These are phyloP conservation scores for Nematodospora anomalae DNA, from an alignment of 1,139 yeast genomes.

Conservation along the genomic window DNA sequence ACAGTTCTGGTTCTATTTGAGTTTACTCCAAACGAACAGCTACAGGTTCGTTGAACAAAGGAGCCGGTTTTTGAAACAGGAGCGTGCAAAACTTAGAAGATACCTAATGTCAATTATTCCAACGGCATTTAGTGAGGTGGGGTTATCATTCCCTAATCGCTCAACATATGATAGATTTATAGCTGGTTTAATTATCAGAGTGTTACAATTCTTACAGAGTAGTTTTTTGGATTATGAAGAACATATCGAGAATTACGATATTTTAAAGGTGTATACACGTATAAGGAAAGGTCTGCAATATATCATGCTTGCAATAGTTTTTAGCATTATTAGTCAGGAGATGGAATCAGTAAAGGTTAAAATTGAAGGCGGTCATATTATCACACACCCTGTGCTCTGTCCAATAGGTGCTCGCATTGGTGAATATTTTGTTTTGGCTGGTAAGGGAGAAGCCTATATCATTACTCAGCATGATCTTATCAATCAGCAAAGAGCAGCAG, in stretches of 20 bases:
- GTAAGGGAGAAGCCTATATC: neutral
- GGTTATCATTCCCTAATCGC: slow-evolving; percentile 1
- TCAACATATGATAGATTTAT: slow-evolving; percentile 3
- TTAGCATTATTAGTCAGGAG: neutral
- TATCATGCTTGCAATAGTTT: slow-evolving; percentile 4
- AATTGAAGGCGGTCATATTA: neutral
- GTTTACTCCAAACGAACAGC: slow-evolving; percentile 10
- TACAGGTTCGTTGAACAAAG: slow-evolving; percentile 8
- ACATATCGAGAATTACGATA: slow-evolving; percentile 27
- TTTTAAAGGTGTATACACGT: slow-evolving; percentile 25
- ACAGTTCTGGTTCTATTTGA: slow-evolving; percentile 23
- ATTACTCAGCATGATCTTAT: neutral
- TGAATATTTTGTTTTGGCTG: neutral
- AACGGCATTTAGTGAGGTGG: neutral
- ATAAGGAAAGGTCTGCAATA: neutral
- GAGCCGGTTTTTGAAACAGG: slow-evolving; percentile 1
- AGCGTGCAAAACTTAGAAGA: slow-evolving; percentile 1
- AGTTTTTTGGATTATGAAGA: neutral
- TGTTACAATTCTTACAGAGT: neutral
- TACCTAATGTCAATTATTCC: slow-evolving; percentile 1
- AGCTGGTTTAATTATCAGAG: neutral
- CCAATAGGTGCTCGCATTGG: neutral
- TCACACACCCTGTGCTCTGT: neutral
- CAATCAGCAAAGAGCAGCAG: neutral
- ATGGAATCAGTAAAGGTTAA: neutral